Evolutionary conservation across 2,329 filamentous ascomycete genomes (phyloP).

Genomic region (Elsinoe perseae): DNA sequence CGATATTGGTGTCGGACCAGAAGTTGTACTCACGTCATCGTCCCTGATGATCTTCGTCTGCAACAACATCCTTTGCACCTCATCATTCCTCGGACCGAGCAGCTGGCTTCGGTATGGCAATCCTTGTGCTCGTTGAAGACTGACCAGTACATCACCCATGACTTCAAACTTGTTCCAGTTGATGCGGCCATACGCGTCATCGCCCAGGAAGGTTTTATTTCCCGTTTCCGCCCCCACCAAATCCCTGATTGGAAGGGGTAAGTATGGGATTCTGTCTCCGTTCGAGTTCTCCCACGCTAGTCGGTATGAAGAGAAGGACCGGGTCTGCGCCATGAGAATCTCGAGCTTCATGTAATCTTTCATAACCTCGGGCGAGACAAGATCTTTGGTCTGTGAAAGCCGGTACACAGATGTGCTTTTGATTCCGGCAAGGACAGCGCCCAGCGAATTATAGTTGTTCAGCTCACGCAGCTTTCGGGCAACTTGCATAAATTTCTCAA

Average conservation of each 20-base stretch:
- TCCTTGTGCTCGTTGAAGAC: conserved; percentile 86
- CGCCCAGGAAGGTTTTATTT: conserved; percentile 78
- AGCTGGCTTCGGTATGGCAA: conserved; percentile 53
- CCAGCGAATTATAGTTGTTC: conserved; percentile 95
- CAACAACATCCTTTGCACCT: conserved; percentile 65
- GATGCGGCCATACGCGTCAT: conserved; percentile 48
- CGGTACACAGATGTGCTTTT: conserved; percentile 82
- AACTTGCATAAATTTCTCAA: conserved; percentile 94
- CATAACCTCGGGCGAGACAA: conserved; percentile 63
- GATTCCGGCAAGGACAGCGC: conserved; percentile 87
- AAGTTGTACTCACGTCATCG: conserved; percentile 68
- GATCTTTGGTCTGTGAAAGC: conserved; percentile 66
- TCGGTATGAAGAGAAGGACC: conserved; percentile 91
- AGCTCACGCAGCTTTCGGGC: conserved; percentile 75
- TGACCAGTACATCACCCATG: conserved; percentile 81
- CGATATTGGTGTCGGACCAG: conserved; percentile 34
- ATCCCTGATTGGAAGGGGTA: conserved; percentile 82
- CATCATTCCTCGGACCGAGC: conserved; percentile 52
- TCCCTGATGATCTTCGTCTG: conserved; percentile 76
- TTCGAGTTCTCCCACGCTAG: conserved; percentile 95
- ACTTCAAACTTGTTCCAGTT: conserved; percentile 99
- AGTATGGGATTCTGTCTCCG: conserved; percentile 81
- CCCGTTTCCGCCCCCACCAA: conserved; percentile 88
- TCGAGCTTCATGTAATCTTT: conserved; percentile 84
- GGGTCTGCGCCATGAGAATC: conserved; percentile 86